phyloP scores from a whole-genome alignment of 192 early-diverging fungal species.

The Backusella westeae region DNA sequence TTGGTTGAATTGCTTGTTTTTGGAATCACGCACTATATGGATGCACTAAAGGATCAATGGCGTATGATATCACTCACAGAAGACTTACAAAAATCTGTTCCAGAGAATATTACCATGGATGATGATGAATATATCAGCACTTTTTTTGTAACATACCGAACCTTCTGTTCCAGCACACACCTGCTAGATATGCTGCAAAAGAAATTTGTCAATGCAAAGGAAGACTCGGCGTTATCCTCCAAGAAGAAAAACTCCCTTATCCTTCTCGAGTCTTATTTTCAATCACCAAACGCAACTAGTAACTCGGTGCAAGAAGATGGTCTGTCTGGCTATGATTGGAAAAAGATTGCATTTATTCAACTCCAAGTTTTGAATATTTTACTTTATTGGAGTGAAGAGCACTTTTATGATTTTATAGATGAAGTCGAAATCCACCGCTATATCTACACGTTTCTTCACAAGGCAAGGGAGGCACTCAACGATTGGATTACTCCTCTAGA shows the following conservation, averaged over 20 bases:
- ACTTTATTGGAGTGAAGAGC: slow-evolving; percentile 59
- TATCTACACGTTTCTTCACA: slow-evolving; percentile 4
- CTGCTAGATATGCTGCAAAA: slow-evolving; percentile 41
- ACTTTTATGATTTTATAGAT: slow-evolving; percentile 65
- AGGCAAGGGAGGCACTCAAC: slow-evolving; percentile 13
- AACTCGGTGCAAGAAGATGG: neutral
- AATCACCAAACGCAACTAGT: neutral
- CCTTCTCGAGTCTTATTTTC: slow-evolving; percentile 8
- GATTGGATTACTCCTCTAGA: slow-evolving; percentile 12
- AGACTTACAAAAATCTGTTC: neutral
- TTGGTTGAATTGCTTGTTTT: slow-evolving; percentile 59
- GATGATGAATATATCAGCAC: slow-evolving; percentile 43
- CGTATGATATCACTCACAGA: slow-evolving; percentile 9
- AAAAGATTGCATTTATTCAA: slow-evolving; percentile 36
- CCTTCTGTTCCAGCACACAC: slow-evolving; percentile 46
- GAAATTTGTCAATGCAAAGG: slow-evolving; percentile 38
- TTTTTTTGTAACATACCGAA: slow-evolving; percentile 67
- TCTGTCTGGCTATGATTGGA: slow-evolving; percentile 29
- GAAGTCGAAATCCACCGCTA: slow-evolving; percentile 32
- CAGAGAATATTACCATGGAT: slow-evolving; percentile 34
- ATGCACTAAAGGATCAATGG: slow-evolving; percentile 15
- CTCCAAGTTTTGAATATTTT: slow-evolving; percentile 49
- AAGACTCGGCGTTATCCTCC: neutral
- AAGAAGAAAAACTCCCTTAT: neutral
- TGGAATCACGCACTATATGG: slow-evolving; percentile 37